These are phyloP conservation scores for Cucurbita argyrosperma DNA, from an alignment of 306 rosid genomes.

Conservation along the genomic window DNA sequence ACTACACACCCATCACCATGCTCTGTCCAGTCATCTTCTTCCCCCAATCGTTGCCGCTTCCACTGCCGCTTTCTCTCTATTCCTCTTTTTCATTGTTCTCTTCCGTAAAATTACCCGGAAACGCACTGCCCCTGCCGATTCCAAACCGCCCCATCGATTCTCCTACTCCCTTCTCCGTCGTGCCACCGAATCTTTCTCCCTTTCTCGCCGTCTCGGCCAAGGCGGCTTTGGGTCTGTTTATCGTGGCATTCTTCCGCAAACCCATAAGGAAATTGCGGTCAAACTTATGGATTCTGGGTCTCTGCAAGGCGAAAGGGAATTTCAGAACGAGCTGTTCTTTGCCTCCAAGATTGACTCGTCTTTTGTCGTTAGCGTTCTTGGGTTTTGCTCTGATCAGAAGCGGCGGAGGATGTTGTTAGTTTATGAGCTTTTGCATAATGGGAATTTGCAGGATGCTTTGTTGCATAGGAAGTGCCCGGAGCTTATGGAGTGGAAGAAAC, in stretches of 20 bases:
- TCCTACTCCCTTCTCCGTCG: slow-evolving; percentile 67
- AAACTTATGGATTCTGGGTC: slow-evolving; percentile 78
- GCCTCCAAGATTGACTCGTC: slow-evolving; percentile 44
- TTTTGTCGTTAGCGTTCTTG: slow-evolving; percentile 38
- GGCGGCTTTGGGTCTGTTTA: slow-evolving; percentile 93
- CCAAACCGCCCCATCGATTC: slow-evolving; percentile 53
- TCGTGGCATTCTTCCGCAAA: slow-evolving; percentile 34
- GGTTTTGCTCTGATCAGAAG: slow-evolving; percentile 63
- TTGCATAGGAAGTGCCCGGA: slow-evolving; percentile 51
- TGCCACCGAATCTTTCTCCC: slow-evolving; percentile 70
- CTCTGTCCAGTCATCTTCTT: slow-evolving; percentile 2
- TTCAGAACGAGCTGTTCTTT: slow-evolving; percentile 81
- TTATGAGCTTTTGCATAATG: slow-evolving; percentile 65
- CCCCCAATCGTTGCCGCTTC: slow-evolving; percentile 18
- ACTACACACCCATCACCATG: background rate
- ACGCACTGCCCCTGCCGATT: slow-evolving; percentile 34
- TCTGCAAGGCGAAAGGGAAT: slow-evolving; percentile 80
- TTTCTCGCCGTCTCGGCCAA: slow-evolving; percentile 52
- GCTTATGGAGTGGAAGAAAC: slow-evolving; percentile 49
- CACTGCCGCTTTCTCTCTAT: slow-evolving; percentile 32
- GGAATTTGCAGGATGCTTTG: slow-evolving; percentile 84
- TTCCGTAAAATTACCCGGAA: slow-evolving; percentile 37
- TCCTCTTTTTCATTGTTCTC: slow-evolving; percentile 33
- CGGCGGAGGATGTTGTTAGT: slow-evolving; percentile 63
- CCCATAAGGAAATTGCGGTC: slow-evolving; percentile 46